Evolutionary conservation across 2,329 filamentous ascomycete species (phyloP).

Genomic region (Camillea tinctor): DNA sequence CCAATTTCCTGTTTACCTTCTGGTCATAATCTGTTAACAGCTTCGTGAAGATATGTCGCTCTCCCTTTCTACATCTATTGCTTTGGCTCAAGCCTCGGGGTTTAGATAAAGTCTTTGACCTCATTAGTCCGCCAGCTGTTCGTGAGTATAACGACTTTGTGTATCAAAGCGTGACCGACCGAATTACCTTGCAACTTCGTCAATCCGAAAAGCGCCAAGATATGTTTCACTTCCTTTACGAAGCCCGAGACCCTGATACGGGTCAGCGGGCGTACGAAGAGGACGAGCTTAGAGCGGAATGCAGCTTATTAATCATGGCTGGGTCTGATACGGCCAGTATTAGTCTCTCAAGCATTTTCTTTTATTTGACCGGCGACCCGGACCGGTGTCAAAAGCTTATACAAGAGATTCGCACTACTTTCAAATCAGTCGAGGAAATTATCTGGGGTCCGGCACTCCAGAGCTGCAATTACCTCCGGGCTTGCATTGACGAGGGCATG

Average conservation of each 20-base stretch:
- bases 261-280: slow-evolving; percentile 15
- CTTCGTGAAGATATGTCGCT: slow-evolving; percentile 18
- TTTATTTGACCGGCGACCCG: slow-evolving; percentile 18
- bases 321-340: slow-evolving; percentile 23
- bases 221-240: slow-evolving; percentile 22
- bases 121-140: slow-evolving; percentile 10
- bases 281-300: slow-evolving; percentile 15
- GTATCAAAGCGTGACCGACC: slow-evolving; percentile 14
- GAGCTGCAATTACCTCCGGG: slow-evolving; percentile 19
- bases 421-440: slow-evolving; percentile 17
- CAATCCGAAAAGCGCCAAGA: slow-evolving; percentile 17
- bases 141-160: slow-evolving; percentile 17
- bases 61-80: slow-evolving; percentile 4
- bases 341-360: slow-evolving; percentile 19
- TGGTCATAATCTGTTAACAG: too few species aligned
- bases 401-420: slow-evolving; percentile 16
- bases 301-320: slow-evolving; percentile 21
- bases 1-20: too few species aligned
- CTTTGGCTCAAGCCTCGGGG: slow-evolving; percentile 22
- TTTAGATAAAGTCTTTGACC: slow-evolving; percentile 10
- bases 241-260: slow-evolving; percentile 20
- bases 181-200: slow-evolving; percentile 15
- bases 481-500: slow-evolving; percentile 28
- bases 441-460: slow-evolving; percentile 18
- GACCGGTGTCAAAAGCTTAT: slow-evolving; percentile 9